These are phyloP conservation scores for Pyrus hybrid DNA, from an alignment of 331 rosid genomes.

Conservation along the genomic window DNA sequence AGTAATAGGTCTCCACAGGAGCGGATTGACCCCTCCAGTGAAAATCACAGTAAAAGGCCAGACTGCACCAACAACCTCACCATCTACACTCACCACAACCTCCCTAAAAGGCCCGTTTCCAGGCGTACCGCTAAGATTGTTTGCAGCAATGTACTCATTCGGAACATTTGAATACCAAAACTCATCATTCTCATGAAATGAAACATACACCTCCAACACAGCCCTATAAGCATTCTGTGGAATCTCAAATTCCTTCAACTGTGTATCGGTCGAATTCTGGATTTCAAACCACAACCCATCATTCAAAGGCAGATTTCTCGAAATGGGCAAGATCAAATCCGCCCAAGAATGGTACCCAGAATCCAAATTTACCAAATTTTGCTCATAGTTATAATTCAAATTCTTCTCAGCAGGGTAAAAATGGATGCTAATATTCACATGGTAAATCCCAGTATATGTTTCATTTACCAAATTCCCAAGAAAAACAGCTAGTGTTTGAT, in stretches of 20 bases:
- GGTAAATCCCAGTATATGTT: constrained; percentile 73
- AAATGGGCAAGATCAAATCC: constrained; percentile 77
- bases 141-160: constrained; percentile 53
- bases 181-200: constrained; percentile 89
- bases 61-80: constrained; percentile 44
- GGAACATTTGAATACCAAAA: constrained; percentile 66
- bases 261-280: constrained; percentile 39
- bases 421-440: constrained; percentile 49
- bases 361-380: not conserved
- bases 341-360: constrained; percentile 33
- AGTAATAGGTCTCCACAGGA: constrained; percentile 78
- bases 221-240: constrained; percentile 79
- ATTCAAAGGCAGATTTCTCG: constrained; percentile 44
- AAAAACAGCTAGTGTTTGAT: constrained; percentile 69
- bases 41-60: constrained; percentile 84
- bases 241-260: constrained; percentile 38
- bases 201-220: constrained; percentile 80
- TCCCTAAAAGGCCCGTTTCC: constrained; percentile 87
- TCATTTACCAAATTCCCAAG: constrained; percentile 53
- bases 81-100: constrained; percentile 63
- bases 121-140: constrained; percentile 39
- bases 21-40: constrained; percentile 84
- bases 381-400: not conserved
- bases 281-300: constrained; percentile 81
- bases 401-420: constrained; percentile 43